phyloP scores from a whole-genome alignment of 495 filamentous ascomycete species.

The Penicillium odoratum region DNA sequence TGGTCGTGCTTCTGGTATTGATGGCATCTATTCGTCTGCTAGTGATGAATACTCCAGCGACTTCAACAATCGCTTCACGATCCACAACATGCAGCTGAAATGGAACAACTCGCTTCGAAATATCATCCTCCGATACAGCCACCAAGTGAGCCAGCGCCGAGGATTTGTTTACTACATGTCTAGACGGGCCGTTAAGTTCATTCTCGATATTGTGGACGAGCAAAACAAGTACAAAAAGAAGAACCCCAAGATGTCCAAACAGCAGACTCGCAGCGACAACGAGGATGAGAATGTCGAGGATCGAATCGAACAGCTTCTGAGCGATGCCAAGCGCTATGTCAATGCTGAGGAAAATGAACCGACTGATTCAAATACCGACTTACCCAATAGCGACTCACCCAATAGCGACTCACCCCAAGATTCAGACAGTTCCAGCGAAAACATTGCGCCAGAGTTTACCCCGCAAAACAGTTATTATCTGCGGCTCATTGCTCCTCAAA shows the following conservation, averaged over 20 bases:
- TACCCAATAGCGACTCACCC: constrained; percentile 18
- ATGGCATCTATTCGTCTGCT: constrained; percentile 41
- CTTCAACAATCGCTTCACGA: constrained; percentile 97
- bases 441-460: constrained; percentile 87
- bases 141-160: constrained; percentile 92
- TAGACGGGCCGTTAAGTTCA: constrained; percentile 93
- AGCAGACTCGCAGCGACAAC: constrained; percentile 37
- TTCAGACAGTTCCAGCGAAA: constrained; percentile 63
- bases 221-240: constrained; percentile 68
- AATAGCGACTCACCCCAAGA: constrained; percentile 18
- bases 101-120: constrained; percentile 97
- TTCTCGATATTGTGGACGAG: constrained; percentile 94
- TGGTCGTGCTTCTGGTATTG: constrained; percentile 41
- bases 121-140: constrained; percentile 94
- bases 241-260: constrained; percentile 33
- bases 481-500: constrained; percentile 92
- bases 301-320: constrained; percentile 82
- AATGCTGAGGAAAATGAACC: constrained; percentile 62
- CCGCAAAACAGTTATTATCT: constrained; percentile 92
- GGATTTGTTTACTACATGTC: constrained; percentile 99
- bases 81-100: constrained; percentile 95
- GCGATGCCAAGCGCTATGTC: constrained; percentile 81
- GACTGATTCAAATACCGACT: constrained; percentile 30
- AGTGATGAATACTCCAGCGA: constrained; percentile 75
- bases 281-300: constrained; percentile 71